Evolutionary conservation across 208 protist genomes (phyloP), one percentile per base, ranked within the genome.

Genomic region (Leishmania major): DNA sequence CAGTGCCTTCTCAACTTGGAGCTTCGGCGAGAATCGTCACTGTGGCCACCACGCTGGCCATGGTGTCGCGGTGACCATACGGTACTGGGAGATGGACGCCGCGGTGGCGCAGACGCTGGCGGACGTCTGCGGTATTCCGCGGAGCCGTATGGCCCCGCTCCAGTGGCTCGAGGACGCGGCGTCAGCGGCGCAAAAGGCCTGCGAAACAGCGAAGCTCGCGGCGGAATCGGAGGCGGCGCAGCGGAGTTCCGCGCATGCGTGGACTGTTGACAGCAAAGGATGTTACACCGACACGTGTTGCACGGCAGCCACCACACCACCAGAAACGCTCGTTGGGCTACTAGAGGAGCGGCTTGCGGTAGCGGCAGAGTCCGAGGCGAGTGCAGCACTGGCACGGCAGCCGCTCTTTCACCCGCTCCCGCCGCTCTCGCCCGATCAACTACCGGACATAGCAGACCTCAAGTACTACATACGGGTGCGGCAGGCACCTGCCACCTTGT

Each of bases 111-210:
- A 70, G 13, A 62, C 67, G 64, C 74, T 90, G 78, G 43, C 81
- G 13, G 72, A 79, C 15, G 37, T 69, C 62, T 87, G 69, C 62
- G 90, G 90, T 47, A 77, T 91, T 37, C 64, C 79, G 0, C 6
- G 62, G 3, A 80, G 57, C 31, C 87, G 83, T 2, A 51, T 93
- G 2, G 87, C 74, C 25, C 84, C 87, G 43, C 64, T 91, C 35
- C 62, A 59, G 17, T 93, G 90, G 90, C 79, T 93, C 22, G 75
- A 84, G 51, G 84, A 83, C 77, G 81, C 77, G 45, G 77, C 59
- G 73, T 79, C 70, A 15, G 72, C 55, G 40, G 47, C 62, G 31
- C 37, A 51, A 60, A 78, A 73, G 60, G 77, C 71, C 70, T 51
- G 40, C 45, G 70, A 74, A 74, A 22, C 43, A 13, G 45, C 73